Evolutionary conservation across 768 basidiomycete species (phyloP), one percentile per base, ranked within the genome.

Genomic region (Amanita rubescens): DNA sequence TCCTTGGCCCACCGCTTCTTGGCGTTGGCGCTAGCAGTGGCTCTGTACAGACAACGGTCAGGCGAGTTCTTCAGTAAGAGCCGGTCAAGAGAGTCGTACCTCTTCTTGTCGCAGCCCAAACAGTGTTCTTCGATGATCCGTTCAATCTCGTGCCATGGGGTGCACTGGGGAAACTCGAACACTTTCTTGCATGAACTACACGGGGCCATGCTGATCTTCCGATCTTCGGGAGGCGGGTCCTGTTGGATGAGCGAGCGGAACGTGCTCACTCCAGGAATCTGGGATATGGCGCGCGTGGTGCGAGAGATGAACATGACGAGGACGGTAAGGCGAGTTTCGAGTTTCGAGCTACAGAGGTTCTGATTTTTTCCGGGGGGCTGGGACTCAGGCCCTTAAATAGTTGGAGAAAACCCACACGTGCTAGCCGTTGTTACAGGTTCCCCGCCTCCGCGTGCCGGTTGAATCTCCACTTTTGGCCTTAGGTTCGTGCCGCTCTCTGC

Each of bases 1-100:
- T 46, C 44, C 17, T 46, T 46, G 5, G 30, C 25, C 44, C 44
- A 46, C n/a, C 44, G 30, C n/a, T 46, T 46, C n/a, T 46, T 46
- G 3, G 44, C 44, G 7, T 30, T 46, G 27, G 44, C 44, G 44
- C 44, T 46, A 7, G 44, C 44, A 15, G 27, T 25, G 27, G 44
- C 44, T n/a, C 44, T 46, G n/a, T 9, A 19, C 15, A n/a, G 44
- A 45, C 25, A 6, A 44, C 24, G 43, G 25, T 46, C 15, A 30
- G 44, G 27, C 17, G 3, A 11, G 17, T 19, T 20, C 3, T n/a
- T n/a, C 1, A 32, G 9, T 8, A n/a, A 30, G 27, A 3, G 27
- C 27, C 27, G n/a, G 19, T 12, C 12, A 6, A 20, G 14, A 35
- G 8, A 22, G 34, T 20, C 12, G 37, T 38, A 50, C 49, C 49